Evolutionary conservation across 2,329 filamentous ascomycete genomes (phyloP).

Genomic region (Acrodontium crateriforme): DNA sequence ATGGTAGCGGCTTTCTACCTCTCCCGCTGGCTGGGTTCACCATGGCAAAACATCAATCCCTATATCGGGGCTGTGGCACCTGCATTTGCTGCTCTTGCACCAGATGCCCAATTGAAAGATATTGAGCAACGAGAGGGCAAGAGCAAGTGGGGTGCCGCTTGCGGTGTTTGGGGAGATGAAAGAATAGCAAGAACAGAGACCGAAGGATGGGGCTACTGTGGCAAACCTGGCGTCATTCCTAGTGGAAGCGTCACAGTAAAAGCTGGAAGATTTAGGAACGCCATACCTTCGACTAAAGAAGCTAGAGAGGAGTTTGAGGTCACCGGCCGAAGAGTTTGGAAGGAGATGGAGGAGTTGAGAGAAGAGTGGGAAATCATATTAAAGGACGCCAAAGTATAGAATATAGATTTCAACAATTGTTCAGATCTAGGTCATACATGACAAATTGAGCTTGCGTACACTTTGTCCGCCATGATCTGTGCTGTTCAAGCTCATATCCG

Average conservation of each 20-base stretch:
- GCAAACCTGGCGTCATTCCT: conserved; percentile 37
- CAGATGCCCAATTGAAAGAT: conserved; percentile 47
- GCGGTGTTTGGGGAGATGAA: conserved; percentile 42
- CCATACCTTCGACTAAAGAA: conserved; percentile 44
- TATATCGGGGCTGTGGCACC: conserved; percentile 66
- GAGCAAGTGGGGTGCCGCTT: conserved; percentile 63
- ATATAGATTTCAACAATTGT: no score
- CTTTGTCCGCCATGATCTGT: no score
- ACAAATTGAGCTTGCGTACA: no score
- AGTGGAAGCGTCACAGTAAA: conserved; percentile 29
- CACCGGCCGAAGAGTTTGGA: conserved; percentile 45
- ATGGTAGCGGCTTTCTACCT: conserved; percentile 58
- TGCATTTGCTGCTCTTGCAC: conserved; percentile 62
- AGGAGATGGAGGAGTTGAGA: conserved; percentile 23
- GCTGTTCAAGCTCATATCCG: no score
- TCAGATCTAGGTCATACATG: no score
- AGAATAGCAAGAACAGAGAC: conserved; percentile 67
- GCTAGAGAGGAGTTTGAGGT: conserved; percentile 58
- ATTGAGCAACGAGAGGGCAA: conserved; percentile 37
- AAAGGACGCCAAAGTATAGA: no score
- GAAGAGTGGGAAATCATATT: conserved; percentile 27
- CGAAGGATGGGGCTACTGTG: conserved; percentile 64
- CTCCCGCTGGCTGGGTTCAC: conserved; percentile 64
- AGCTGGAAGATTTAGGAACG: conserved; percentile 44
- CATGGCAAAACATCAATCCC: conserved; percentile 69